phyloP scores from a whole-genome alignment of 192 early-diverging fungal species.

The Entrophospora sp. region DNA sequence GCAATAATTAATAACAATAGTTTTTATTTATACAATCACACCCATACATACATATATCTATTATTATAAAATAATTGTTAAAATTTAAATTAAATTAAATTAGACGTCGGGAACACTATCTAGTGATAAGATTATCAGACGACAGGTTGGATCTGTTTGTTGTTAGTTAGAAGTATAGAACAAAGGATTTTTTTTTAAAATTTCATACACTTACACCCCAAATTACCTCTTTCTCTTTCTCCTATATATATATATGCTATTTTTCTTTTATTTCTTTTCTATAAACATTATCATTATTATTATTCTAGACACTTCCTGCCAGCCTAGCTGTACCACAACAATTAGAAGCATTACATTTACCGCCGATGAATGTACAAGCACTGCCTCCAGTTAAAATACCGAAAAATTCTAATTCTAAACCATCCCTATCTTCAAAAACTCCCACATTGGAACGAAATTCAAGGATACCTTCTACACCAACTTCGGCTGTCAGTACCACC shows the following conservation, averaged over 20 bases:
- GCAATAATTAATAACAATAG: not conserved
- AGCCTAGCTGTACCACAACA: not conserved
- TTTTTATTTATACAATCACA: not conserved
- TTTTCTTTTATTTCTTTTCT: too few species aligned
- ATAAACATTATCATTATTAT: too few species aligned
- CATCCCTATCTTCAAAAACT: not conserved
- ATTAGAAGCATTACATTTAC: not conserved
- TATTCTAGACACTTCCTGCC: constrained; percentile 13
- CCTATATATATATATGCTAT: too few species aligned
- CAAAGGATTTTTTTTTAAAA: too few species aligned
- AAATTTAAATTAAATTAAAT: not conserved
- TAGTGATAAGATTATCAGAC: constrained; percentile 5
- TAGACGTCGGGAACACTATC: not conserved
- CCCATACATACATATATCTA: not conserved
- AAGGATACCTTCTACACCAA: not conserved
- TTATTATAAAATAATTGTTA: not conserved
- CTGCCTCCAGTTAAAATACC: constrained; percentile 11
- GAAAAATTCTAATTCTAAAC: not conserved
- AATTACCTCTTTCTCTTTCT: not conserved
- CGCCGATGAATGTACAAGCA: constrained; percentile 5
- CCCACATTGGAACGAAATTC: not conserved
- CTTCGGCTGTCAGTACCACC: not conserved
- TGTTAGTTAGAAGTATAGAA: too few species aligned
- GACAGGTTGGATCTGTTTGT: constrained; percentile 13
- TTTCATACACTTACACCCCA: too few species aligned